These are phyloP conservation scores for Erythrophleum fordii DNA, from an alignment of 306 rosid genomes.

Conservation along the genomic window DNA sequence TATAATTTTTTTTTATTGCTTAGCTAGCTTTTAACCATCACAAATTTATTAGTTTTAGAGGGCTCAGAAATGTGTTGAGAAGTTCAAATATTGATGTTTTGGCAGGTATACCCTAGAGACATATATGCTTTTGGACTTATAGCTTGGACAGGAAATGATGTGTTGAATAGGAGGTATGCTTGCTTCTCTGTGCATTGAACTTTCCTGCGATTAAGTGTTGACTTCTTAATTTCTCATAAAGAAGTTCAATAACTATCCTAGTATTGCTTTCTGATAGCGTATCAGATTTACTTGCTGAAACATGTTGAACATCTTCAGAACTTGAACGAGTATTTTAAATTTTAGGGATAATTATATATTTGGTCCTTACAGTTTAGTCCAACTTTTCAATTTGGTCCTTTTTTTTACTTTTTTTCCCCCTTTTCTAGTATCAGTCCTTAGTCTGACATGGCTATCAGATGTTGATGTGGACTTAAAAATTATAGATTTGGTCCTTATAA, in stretches of 20 bases:
- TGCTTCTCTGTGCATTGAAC: conserved; percentile 15
- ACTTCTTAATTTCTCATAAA: not conserved
- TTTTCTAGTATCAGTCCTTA: not conserved
- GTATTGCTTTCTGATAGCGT: not conserved
- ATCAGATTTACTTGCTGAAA: conserved; percentile 6
- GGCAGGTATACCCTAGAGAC: conserved; percentile 83
- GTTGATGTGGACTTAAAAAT: not conserved
- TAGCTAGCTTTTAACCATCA: conserved; percentile 11
- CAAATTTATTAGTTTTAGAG: not conserved
- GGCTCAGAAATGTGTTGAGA: not conserved
- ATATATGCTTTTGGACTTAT: conserved; percentile 86
- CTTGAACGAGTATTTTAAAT: not conserved
- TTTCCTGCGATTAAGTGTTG: conserved; percentile 7
- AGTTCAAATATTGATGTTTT: conserved; percentile 10
- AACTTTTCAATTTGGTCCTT: not conserved
- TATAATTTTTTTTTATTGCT: conserved; percentile 11
- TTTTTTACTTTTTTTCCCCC: no score
- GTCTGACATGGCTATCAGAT: not conserved
- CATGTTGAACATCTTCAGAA: not conserved
- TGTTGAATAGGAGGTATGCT: conserved; percentile 80
- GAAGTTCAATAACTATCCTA: not conserved
- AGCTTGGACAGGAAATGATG: conserved; percentile 97
- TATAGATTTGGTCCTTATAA: not conserved
- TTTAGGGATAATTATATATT: not conserved
- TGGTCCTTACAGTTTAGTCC: not conserved